Conservation (phyloP, 2,329 filamentous ascomycete species). For the Xylariales sp. region DNA sequence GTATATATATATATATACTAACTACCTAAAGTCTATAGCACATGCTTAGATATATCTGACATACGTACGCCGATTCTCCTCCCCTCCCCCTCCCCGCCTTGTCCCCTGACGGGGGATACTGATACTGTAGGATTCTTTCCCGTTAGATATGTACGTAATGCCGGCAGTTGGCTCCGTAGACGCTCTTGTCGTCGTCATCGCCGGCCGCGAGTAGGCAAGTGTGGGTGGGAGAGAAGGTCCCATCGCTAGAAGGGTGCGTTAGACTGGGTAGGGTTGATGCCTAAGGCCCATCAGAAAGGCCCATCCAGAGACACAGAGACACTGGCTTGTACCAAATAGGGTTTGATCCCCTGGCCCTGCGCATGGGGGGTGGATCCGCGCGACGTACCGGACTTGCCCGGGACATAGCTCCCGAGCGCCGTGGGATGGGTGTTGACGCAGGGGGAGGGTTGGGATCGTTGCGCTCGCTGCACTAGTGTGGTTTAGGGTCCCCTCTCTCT, state of each 20-base stretch:
- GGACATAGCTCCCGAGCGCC: slow-evolving; percentile 23
- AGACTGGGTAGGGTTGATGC: background rate
- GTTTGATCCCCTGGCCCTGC: slow-evolving; percentile 15
- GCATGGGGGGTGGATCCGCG: slow-evolving; percentile 15
- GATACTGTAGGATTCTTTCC: background rate
- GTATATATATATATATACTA: no score
- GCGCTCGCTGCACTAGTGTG: slow-evolving; percentile 7
- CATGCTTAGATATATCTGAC: background rate
- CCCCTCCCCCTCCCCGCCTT: background rate
- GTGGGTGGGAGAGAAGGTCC: no score
- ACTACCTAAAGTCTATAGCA: no score
- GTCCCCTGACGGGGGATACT: background rate
- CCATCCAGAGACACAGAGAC: background rate
- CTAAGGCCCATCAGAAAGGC: background rate
- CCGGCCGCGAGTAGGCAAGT: no score
- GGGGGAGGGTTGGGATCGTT: slow-evolving; percentile 19
- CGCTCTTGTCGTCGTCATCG: background rate
- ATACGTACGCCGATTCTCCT: background rate
- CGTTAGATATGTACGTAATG: background rate
- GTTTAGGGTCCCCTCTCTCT: background rate
- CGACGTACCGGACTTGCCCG: slow-evolving; percentile 14
- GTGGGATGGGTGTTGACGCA: slow-evolving; percentile 25
- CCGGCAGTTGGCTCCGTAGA: background rate
- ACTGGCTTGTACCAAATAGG: slow-evolving; percentile 10
- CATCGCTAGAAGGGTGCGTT: background rate